Conservation (phyloP, 2,329 filamentous ascomycete species). For the Karstenula rhodostoma region DNA sequence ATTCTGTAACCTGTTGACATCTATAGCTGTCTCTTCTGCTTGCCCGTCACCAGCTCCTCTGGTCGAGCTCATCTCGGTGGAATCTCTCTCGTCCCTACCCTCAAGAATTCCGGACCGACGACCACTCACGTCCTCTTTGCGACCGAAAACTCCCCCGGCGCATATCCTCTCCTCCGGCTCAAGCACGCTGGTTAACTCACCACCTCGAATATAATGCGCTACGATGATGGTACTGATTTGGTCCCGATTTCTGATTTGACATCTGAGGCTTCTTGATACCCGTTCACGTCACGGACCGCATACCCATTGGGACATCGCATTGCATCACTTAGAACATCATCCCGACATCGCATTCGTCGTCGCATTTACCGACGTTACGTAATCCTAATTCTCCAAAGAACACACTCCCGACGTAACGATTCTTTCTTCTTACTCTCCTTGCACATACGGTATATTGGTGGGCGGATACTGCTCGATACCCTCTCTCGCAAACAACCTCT, state of each 20-base stretch:
- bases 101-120: conserved; percentile 23
- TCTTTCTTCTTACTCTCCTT: conserved; percentile 18
- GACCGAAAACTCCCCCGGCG: conserved; percentile 22
- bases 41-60: conserved; percentile 26
- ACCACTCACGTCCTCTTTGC: conserved; percentile 19
- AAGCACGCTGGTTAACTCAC: conserved; percentile 40
- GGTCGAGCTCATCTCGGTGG: conserved; percentile 10
- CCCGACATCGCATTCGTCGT: conserved; percentile 23
- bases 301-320: conserved; percentile 24
- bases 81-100: conserved; percentile 9
- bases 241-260: conserved; percentile 29
- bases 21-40: conserved; percentile 33
- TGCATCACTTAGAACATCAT: conserved; percentile 27
- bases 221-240: conserved; percentile 41
- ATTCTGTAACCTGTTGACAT: conserved; percentile 34
- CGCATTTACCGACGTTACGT: conserved; percentile 23
- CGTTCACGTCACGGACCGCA: conserved; percentile 31
- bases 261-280: conserved; percentile 38
- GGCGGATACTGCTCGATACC: conserved; percentile 39
- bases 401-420: conserved; percentile 20
- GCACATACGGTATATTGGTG: conserved; percentile 20
- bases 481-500: conserved; percentile 27
- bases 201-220: conserved; percentile 40
- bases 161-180: conserved; percentile 36
- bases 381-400: conserved; percentile 29